phyloP scores from a whole-genome alignment of 495 filamentous ascomycete species.

The Friedmanniomyces simplex region DNA sequence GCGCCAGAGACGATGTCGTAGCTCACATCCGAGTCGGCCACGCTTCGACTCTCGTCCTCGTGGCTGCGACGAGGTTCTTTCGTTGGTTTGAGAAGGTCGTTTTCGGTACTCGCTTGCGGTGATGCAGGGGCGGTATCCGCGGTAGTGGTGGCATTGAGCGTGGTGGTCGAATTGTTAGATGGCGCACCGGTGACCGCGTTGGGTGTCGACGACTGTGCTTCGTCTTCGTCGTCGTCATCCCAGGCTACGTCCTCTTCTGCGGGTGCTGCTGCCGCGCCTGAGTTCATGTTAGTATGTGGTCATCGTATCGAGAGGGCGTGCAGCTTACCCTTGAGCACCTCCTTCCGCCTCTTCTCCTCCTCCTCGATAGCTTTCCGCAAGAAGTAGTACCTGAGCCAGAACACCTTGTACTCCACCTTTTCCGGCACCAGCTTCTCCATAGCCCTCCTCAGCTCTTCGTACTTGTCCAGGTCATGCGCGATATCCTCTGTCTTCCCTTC shows the following conservation, averaged over 20 bases:
- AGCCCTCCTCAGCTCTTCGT: constrained; percentile 73
- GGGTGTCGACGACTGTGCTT: constrained; percentile 40
- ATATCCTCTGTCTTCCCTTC: constrained; percentile 82
- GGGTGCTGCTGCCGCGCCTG: constrained; percentile 43
- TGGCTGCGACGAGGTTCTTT: constrained; percentile 66
- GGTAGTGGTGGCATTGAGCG: constrained; percentile 17
- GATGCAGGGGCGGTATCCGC: constrained; percentile 19
- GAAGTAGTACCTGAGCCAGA: constrained; percentile 97
- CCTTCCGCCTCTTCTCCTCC: constrained; percentile 83
- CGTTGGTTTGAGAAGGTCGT: constrained; percentile 29
- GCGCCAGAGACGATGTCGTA: constrained; percentile 88
- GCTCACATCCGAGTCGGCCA: constrained; percentile 80
- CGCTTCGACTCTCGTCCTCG: constrained; percentile 59
- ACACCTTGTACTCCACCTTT: constrained; percentile 72
- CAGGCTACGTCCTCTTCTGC: constrained; percentile 72
- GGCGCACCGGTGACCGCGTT: constrained; percentile 10
- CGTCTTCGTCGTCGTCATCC: constrained; percentile 67
- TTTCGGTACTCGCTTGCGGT: constrained; percentile 21
- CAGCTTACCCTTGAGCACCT: constrained; percentile 76
- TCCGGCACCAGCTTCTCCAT: constrained; percentile 97
- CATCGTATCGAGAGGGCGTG: neutral
- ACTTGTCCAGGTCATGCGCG: constrained; percentile 70
- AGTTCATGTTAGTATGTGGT: neutral
- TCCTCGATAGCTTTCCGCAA: constrained; percentile 85
- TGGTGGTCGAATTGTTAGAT: constrained; percentile 14